These are phyloP conservation scores for Licmophora abbreviata DNA, from an alignment of 108 stramenopile species.

Conservation along the genomic window DNA sequence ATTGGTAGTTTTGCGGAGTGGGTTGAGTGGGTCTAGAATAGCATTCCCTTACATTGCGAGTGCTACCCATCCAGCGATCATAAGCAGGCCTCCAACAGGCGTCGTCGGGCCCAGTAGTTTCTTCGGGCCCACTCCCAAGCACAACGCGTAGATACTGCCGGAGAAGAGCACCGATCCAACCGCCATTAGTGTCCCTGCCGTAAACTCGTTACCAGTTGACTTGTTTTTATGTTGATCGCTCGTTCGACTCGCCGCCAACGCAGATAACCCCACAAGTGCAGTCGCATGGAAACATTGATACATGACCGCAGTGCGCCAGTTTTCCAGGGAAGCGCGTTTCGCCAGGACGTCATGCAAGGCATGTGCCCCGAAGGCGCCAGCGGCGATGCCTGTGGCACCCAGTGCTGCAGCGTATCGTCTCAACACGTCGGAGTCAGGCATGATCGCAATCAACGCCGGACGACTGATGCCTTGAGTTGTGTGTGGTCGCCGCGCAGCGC, in stretches of 20 bases:
- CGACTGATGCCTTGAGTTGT: too few relatives aligned
- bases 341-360: slow-evolving; percentile 48
- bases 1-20: too few relatives aligned
- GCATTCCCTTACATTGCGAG: too few relatives aligned
- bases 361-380: slow-evolving; percentile 69
- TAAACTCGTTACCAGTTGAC: neutral
- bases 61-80: slow-evolving; percentile 78
- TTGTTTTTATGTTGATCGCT: neutral
- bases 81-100: slow-evolving; percentile 79
- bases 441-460: too few relatives aligned
- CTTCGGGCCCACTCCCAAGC: slow-evolving; percentile 66
- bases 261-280: slow-evolving; percentile 61
- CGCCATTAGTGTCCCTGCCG: slow-evolving; percentile 62
- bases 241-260: slow-evolving; percentile 14
- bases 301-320: slow-evolving; percentile 71
- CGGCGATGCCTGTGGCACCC: slow-evolving; percentile 55
- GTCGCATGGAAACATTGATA: slow-evolving; percentile 80
- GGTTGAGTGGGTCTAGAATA: too few relatives aligned
- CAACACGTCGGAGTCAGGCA: slow-evolving; percentile 33
- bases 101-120: slow-evolving; percentile 70
- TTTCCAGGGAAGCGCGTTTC: slow-evolving; percentile 39
- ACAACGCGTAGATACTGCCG: slow-evolving; percentile 65
- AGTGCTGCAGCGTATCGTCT: slow-evolving; percentile 40
- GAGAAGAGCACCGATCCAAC: slow-evolving; percentile 67
- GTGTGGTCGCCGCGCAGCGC: too few relatives aligned